Evolutionary conservation across 305 asterid species (phyloP).

Genomic region (Fraxinus latifolia): DNA sequence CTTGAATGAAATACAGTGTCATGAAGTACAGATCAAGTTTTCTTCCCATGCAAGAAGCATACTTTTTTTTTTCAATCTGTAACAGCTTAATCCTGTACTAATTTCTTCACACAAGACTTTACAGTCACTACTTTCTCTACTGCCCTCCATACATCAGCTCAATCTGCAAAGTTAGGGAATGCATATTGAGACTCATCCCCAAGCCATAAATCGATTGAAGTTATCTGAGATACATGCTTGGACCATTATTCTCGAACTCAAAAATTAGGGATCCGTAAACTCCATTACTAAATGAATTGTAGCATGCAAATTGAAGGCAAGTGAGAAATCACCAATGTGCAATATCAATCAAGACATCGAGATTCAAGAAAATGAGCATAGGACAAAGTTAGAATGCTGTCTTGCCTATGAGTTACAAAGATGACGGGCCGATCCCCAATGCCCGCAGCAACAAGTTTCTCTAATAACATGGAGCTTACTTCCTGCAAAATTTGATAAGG

Average conservation of each 20-base stretch:
- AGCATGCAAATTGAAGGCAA: not conserved
- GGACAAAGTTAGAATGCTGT: slow-evolving; percentile 16
- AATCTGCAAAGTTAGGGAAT: not conserved
- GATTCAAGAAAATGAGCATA: not conserved
- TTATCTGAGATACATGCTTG: not conserved
- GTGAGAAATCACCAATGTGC: slow-evolving; percentile 15
- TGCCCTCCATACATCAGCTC: not conserved
- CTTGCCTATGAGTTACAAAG: slow-evolving; percentile 91
- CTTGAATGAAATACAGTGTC: not conserved
- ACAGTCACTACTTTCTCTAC: not conserved
- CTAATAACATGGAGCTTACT: slow-evolving; percentile 91
- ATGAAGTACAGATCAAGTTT: not conserved
- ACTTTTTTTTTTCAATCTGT: not conserved
- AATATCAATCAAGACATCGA: slow-evolving; percentile 1
- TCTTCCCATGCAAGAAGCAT: not conserved
- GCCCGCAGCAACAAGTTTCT: slow-evolving; percentile 85
- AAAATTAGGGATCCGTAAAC: not conserved
- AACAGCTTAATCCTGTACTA: not conserved
- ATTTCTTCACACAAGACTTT: not conserved
- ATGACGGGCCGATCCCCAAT: slow-evolving; percentile 95
- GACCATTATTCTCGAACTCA: not conserved
- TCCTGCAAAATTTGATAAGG: slow-evolving; percentile 48
- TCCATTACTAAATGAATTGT: not conserved
- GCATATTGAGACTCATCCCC: not conserved
- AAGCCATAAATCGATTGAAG: not conserved